These are phyloP conservation scores for Simplicillium sp. DNA, from an alignment of 2,329 filamentous ascomycete genomes.

Conservation along the genomic window DNA sequence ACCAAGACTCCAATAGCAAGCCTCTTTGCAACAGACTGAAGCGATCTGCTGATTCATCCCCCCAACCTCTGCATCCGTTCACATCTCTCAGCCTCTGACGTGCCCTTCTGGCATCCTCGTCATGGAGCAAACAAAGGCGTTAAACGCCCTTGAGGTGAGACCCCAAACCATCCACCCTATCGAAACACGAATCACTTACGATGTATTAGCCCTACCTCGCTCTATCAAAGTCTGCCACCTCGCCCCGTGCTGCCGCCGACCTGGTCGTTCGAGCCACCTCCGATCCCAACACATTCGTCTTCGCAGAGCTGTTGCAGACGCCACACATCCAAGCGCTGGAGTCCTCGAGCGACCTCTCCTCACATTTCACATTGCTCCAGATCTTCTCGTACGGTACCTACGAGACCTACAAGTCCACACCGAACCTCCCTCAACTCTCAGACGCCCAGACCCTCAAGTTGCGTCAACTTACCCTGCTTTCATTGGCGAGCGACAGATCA, in stretches of 20 bases:
- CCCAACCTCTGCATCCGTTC: background rate
- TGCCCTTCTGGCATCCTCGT: slow-evolving; percentile 9
- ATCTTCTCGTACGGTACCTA: slow-evolving; percentile 93
- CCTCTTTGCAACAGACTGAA: slow-evolving; percentile 5
- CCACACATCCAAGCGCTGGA: slow-evolving; percentile 69
- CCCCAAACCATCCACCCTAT: background rate
- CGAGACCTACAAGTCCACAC: slow-evolving; percentile 51
- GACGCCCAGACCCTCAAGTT: slow-evolving; percentile 73
- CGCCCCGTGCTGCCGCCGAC: slow-evolving; percentile 75
- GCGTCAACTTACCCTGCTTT: slow-evolving; percentile 79
- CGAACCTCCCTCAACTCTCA: slow-evolving; percentile 59
- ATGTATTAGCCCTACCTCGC: slow-evolving; percentile 69
- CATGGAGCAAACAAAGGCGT: slow-evolving; percentile 67
- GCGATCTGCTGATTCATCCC: too few relatives aligned
- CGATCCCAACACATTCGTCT: slow-evolving; percentile 83
- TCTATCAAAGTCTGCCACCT: slow-evolving; percentile 76
- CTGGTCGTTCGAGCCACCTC: slow-evolving; percentile 82
- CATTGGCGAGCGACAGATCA: slow-evolving; percentile 58
- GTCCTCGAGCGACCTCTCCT: slow-evolving; percentile 47
- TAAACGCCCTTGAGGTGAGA: slow-evolving; percentile 52
- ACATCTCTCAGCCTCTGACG: slow-evolving; percentile 4
- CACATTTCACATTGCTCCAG: slow-evolving; percentile 63
- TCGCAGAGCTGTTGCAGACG: slow-evolving; percentile 81
- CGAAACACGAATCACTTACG: background rate
- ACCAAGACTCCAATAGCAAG: background rate